A percentile compares a stretch with the other conserved stretches of the same genome.
Evolutionary conservation across 2,329 filamentous ascomycete genomes (phyloP).

Genomic region (Ceratocystis lukuohia): DNA sequence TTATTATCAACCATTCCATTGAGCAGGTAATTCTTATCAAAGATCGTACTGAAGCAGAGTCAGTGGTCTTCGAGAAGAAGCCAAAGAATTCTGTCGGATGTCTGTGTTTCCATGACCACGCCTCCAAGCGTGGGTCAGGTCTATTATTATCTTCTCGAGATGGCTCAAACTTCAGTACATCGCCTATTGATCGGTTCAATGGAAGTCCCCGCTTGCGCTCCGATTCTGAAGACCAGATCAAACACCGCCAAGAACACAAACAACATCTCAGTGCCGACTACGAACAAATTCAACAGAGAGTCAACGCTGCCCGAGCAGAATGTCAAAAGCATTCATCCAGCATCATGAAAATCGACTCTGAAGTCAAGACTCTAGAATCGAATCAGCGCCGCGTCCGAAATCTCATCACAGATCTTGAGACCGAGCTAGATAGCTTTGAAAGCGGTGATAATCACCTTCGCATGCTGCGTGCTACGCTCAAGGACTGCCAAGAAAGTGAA

Average conservation of each 20-base stretch:
- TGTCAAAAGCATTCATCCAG: slow-evolving; percentile 36
- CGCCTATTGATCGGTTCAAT: slow-evolving; percentile 33
- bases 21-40: slow-evolving; percentile 75
- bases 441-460: slow-evolving; percentile 56
- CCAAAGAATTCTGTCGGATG: slow-evolving; percentile 61
- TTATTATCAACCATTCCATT: slow-evolving; percentile 70
- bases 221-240: slow-evolving; percentile 55
- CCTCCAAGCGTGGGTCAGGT: slow-evolving; percentile 35
- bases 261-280: slow-evolving; percentile 43
- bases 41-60: slow-evolving; percentile 50
- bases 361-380: slow-evolving; percentile 1
- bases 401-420: slow-evolving; percentile 35
- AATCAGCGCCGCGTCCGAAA: slow-evolving; percentile 27
- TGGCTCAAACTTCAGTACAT: slow-evolving; percentile 49
- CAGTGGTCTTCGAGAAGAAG: slow-evolving; percentile 50
- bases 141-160: slow-evolving; percentile 48
- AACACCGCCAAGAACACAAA: slow-evolving; percentile 36
- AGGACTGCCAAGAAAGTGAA: slow-evolving; percentile 34
- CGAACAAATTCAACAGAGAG: slow-evolving; percentile 36
- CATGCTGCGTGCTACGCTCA: slow-evolving; percentile 43
- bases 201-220: slow-evolving; percentile 63
- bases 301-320: slow-evolving; percentile 35
- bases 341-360: slow-evolving; percentile 28
- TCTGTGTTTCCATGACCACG: slow-evolving; percentile 50
- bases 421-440: slow-evolving; percentile 52